Conservation (phyloP, 257 asterid species). For the Sherardia arvensis region DNA sequence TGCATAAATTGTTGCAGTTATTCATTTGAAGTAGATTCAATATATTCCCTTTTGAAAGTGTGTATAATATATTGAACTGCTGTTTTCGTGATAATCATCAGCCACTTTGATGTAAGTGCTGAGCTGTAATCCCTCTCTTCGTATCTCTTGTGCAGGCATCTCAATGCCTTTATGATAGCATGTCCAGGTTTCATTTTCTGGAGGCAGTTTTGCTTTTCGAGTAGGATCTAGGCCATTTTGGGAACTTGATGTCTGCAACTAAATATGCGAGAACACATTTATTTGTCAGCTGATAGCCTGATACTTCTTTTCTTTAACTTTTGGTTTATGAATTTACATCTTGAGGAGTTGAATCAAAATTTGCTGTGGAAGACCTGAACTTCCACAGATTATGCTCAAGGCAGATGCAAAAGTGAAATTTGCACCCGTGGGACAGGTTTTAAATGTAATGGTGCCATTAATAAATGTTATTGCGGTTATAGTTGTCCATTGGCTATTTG, state of each 20-base stretch:
- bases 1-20: too few species aligned
- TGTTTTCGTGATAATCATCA: background rate
- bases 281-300: background rate
- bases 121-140: conserved; percentile 12
- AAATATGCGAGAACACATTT: conserved; percentile 13
- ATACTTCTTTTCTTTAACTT: background rate
- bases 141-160: conserved; percentile 31
- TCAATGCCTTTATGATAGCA: conserved; percentile 52
- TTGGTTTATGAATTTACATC: background rate
- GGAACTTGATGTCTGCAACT: conserved; percentile 7
- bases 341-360: background rate
- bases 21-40: too few species aligned
- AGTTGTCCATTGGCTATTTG: background rate
- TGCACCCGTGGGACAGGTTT: background rate
- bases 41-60: too few species aligned
- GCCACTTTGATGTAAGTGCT: background rate
- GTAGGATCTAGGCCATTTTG: conserved; percentile 9
- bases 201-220: conserved; percentile 9
- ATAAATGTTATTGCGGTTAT: background rate
- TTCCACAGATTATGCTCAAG: background rate
- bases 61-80: background rate
- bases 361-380: background rate
- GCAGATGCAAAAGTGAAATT: background rate
- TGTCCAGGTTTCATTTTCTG: background rate
- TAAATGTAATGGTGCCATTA: background rate